Base-by-base conservation (phyloP, 1,284 basidiomycete species). In the Trametes sp. region DNA sequence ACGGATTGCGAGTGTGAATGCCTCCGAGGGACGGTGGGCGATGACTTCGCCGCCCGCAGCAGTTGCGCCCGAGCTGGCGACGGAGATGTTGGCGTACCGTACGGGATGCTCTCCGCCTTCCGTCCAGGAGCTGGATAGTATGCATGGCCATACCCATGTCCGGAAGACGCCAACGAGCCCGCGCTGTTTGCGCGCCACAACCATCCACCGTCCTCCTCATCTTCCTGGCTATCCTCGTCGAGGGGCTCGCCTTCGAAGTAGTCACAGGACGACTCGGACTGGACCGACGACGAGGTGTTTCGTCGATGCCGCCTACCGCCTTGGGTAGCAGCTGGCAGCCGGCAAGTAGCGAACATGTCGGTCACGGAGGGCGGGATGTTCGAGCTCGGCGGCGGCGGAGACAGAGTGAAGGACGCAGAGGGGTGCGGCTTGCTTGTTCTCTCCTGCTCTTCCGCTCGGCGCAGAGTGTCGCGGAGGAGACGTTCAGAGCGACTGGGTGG, bases 381-480 rank as follows among this genome's bases (percentile, higher is more conserved):
- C n/a, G 64, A 46, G 42, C 49, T 61, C 62, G 49, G 64, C 51
- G 59, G 64, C 54, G 69, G 59, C 56, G 55, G 66, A 44, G 52
- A 62, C 48, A 57, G 52, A 24, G 62, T 67, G 54, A 62, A 70
- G 55, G 65, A 61, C 46, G 59, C 67, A 52, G 60, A 65, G 42
- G 66, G 65, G 36, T 63, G 54, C 44, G 66, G 67, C 55, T 59
- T 65, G 52, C 63, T 52, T 54, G 72, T 51, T 54, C 76, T 69
- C 24, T 76, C 76, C 35, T 75, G 74, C 52, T 77, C 77, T 56
- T 84, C 80, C 64, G 85, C 86, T 55, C 79, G 80, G 59, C 83
- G 77, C 42, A 89, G 81, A 1, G 87, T 82, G 57, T 86, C 81
- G 54, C 87, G 78, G 41, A 88, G 79, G 38, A 88, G 80, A 21